Evolutionary conservation across 2,329 filamentous ascomycete genomes (phyloP).

Genomic region (Emergomyces pasteurianus): DNA sequence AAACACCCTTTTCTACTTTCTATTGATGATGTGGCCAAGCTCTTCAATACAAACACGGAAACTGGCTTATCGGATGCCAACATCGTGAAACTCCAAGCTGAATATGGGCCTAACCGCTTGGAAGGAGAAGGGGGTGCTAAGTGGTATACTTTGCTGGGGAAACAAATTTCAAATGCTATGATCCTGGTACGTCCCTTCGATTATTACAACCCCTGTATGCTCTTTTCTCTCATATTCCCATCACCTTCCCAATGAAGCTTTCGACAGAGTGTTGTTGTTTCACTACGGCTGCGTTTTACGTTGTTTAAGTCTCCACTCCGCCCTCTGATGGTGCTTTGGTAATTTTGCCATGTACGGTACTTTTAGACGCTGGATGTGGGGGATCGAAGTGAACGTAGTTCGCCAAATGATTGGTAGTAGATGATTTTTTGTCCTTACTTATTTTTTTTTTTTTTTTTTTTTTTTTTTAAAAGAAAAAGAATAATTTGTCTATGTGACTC

Average conservation of each 20-base stretch:
- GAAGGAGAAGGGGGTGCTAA: slow-evolving; percentile 34
- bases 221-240: background rate
- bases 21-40: slow-evolving; percentile 27
- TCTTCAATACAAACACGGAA: slow-evolving; percentile 37
- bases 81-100: slow-evolving; percentile 32
- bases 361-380: background rate
- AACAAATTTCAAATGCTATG: slow-evolving; percentile 46
- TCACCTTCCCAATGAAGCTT: background rate
- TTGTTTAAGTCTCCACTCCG: background rate
- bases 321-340: background rate
- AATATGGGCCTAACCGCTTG: slow-evolving; percentile 41
- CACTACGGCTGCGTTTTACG: background rate
- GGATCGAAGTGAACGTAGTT: background rate
- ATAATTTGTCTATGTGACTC: background rate
- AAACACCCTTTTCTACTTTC: slow-evolving; percentile 25
- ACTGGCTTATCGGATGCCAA: slow-evolving; percentile 37
- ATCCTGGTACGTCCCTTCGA: slow-evolving; percentile 31
- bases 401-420: background rate
- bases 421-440: background rate
- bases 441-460: too few species aligned
- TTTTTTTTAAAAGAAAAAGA: too few species aligned
- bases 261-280: background rate
- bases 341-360: background rate
- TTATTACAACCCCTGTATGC: background rate
- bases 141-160: slow-evolving; percentile 38